Percentiles rank a stretch among this genome's conserved stretches.
These are phyloP conservation scores for Colletotrichum lupini DNA, from an alignment of 2,329 filamentous ascomycete genomes.

Conservation along the genomic window DNA sequence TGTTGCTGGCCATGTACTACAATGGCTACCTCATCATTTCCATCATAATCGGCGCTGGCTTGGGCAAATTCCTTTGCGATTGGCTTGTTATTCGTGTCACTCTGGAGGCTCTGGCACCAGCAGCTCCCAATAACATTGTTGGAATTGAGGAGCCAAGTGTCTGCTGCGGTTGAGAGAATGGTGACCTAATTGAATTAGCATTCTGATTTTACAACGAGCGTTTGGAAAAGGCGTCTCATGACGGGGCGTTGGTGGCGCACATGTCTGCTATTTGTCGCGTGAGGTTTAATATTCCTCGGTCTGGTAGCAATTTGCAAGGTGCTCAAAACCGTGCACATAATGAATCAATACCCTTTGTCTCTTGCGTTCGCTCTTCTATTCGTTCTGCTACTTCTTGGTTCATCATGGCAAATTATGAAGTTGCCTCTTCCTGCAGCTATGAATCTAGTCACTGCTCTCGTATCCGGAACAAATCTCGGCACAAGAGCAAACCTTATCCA, in stretches of 20 bases:
- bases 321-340: not conserved
- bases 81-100: constrained; percentile 59
- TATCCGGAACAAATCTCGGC: no score
- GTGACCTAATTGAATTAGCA: not conserved
- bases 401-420: not conserved
- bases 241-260: not conserved
- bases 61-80: constrained; percentile 66
- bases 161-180: constrained; percentile 53
- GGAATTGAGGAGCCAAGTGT: constrained; percentile 59
- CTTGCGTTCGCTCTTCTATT: not conserved
- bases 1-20: constrained; percentile 58
- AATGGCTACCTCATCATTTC: constrained; percentile 58
- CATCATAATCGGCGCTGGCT: constrained; percentile 58
- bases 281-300: not conserved
- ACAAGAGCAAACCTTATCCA: no score
- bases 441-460: no score
- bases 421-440: not conserved
- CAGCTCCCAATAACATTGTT: constrained; percentile 38
- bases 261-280: not conserved
- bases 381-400: not conserved
- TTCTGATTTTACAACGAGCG: not conserved
- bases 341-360: constrained; percentile 22
- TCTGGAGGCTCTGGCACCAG: constrained; percentile 14
- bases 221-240: constrained; percentile 11
- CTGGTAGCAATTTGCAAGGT: not conserved